phyloP scores from a whole-genome alignment of 257 asterid species.

The Asclepias syriaca region DNA sequence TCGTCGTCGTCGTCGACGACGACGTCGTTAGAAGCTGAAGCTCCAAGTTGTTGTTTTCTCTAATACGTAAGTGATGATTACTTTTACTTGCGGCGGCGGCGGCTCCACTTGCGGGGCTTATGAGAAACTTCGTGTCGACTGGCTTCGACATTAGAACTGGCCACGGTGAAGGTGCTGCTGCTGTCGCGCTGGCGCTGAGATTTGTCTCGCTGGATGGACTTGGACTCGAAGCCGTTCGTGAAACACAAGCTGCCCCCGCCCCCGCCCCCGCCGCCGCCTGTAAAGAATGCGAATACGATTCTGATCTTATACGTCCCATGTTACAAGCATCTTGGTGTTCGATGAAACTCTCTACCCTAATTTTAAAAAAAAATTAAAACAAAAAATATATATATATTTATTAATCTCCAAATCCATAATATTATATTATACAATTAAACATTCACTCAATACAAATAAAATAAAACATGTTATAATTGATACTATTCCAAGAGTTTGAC shows the following conservation, averaged over 20 bases:
- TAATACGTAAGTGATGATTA: not conserved
- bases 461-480: too few relatives aligned
- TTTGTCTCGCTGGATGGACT: constrained; percentile 43
- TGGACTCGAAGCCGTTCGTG: constrained; percentile 42
- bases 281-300: constrained; percentile 26
- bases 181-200: constrained; percentile 20
- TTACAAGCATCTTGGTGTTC: constrained; percentile 54
- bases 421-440: too few relatives aligned
- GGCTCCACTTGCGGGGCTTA: not conserved
- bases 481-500: not conserved
- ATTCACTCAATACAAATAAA: too few relatives aligned
- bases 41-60: constrained; percentile 20
- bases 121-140: constrained; percentile 4
- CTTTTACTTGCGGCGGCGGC: not conserved
- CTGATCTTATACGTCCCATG: constrained; percentile 34
- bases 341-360: constrained; percentile 53
- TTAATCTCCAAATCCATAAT: too few relatives aligned
- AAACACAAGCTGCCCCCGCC: constrained; percentile 20
- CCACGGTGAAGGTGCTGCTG: constrained; percentile 13
- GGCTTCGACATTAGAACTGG: constrained; percentile 21
- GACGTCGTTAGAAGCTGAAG: constrained; percentile 36
- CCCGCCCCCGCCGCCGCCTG: constrained; percentile 13
- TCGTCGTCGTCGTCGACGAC: not conserved
- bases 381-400: not conserved
- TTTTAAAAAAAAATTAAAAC: not conserved